phyloP scores from a whole-genome alignment of 129 eudicot genomes.

The Glebionis coronaria region DNA sequence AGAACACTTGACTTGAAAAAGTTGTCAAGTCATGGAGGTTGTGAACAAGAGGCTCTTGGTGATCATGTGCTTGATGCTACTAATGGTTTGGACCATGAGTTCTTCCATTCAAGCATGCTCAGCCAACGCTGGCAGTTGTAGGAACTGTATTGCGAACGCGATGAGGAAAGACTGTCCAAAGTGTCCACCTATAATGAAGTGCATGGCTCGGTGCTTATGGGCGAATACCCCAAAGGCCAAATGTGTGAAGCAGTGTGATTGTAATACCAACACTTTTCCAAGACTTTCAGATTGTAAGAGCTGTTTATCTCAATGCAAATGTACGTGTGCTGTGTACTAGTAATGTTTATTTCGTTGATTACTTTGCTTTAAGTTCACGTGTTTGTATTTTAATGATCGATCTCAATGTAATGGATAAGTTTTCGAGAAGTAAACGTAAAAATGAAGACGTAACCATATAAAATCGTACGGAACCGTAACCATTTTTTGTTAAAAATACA shows the following conservation, averaged over 20 bases:
- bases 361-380: too few relatives aligned
- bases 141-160: conserved; percentile 51
- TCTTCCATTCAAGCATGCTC: conserved; percentile 36
- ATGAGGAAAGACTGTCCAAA: conserved; percentile 61
- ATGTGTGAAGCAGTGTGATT: conserved; percentile 76
- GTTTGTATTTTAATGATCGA: too few relatives aligned
- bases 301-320: conserved; percentile 72
- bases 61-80: conserved; percentile 15
- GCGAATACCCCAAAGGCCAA: conserved; percentile 39
- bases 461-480: too few relatives aligned
- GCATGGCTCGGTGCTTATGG: conserved; percentile 93
- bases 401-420: too few relatives aligned
- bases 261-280: conserved; percentile 49
- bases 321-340: conserved; percentile 44
- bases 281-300: conserved; percentile 71
- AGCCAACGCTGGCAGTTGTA: conserved; percentile 40
- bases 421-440: too few relatives aligned
- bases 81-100: conserved; percentile 21
- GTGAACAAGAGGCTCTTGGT: conserved; percentile 8
- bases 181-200: conserved; percentile 60
- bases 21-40: conserved; percentile 20
- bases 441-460: too few relatives aligned
- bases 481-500: too few relatives aligned
- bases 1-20: neutral
- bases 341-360: neutral